These are phyloP conservation scores for Proliferodiscus dingleyae DNA, from an alignment of 2,329 filamentous ascomycete species.

Conservation along the genomic window DNA sequence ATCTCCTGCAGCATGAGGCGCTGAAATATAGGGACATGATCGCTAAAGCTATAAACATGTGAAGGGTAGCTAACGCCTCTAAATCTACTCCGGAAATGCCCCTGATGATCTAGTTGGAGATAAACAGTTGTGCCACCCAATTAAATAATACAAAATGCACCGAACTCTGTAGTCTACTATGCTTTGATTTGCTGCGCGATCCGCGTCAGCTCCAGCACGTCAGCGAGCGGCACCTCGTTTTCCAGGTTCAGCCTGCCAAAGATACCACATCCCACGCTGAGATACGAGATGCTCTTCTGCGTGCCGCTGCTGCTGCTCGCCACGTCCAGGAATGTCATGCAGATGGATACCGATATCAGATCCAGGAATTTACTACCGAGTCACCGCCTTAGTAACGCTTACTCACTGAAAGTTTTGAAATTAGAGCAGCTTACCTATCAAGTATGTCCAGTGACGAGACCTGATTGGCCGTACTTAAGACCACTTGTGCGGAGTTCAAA, in stretches of 20 bases:
- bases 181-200: conserved; percentile 8
- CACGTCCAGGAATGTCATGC: conserved; percentile 6
- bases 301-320: conserved; percentile 3
- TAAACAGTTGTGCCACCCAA: too few species aligned
- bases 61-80: too few species aligned
- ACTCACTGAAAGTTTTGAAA: neutral
- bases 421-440: conserved; percentile 1
- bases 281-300: conserved; percentile 6
- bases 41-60: too few species aligned
- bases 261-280: conserved; percentile 7
- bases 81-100: too few species aligned
- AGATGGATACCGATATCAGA: conserved; percentile 5
- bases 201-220: conserved; percentile 5
- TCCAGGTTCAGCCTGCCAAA: conserved; percentile 7
- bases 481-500: conserved; percentile 6
- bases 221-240: conserved; percentile 6
- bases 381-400: neutral
- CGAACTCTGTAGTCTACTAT: neutral
- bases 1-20: too few species aligned
- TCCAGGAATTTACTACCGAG: conserved; percentile 5
- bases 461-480: conserved; percentile 4
- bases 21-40: too few species aligned
- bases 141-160: too few species aligned
- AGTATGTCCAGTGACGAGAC: conserved; percentile 3
- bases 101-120: too few species aligned